Base-by-base conservation (phyloP, 2,329 filamentous ascomycete genomes). In the Calonectria leucothoes region DNA sequence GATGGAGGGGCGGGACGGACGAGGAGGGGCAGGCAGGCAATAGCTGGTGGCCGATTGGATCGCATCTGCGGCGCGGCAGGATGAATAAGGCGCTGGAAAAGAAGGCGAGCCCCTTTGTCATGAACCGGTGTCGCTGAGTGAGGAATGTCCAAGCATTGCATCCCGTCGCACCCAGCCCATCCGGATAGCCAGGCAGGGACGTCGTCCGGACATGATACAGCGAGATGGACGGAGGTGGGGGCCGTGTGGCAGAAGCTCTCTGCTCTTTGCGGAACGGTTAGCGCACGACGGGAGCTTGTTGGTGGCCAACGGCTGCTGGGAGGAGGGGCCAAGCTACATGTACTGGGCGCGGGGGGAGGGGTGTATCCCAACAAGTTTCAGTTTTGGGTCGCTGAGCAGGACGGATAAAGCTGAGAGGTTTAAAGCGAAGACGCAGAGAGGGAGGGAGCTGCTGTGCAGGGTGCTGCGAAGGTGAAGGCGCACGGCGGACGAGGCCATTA, bases 81-180 rank as follows among this genome's bases (percentile, higher is more conserved):
- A 33, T 39, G 51, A 67, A 67, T 37, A 51, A 66, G 45, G 27
- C 20, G 52, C 27, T 51, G 45, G 12, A n/a, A 27, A 27, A 49
- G 17, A 29, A 65, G 25, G 68, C 33, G 48, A 27, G 27, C 14
- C 29, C 23, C 57, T 72, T 72, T 64, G 70, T 72, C 70, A 72
- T 68, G 64, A 25, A 6, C 11, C 33, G 25, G 45, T 29, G 33
- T 20, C 67, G 69, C 63, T 71, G 69, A 71, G 64, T 67, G 69
- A 71, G 64, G 39, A 35, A 67, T 66, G 25, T 42, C 63, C 69
- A 66, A 71, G 69, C 63, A 65, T 27, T n/a, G n/a, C n/a, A n/a
- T n/a, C n/a, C n/a, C n/a, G n/a, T n/a, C n/a, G n/a, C n/a, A n/a
- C n/a, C n/a, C n/a, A n/a, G n/a, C n/a, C 35, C 27, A 14, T 25